These are phyloP conservation scores for Salix purpurea DNA, from an alignment of 345 rosid genomes.

Conservation along the genomic window DNA sequence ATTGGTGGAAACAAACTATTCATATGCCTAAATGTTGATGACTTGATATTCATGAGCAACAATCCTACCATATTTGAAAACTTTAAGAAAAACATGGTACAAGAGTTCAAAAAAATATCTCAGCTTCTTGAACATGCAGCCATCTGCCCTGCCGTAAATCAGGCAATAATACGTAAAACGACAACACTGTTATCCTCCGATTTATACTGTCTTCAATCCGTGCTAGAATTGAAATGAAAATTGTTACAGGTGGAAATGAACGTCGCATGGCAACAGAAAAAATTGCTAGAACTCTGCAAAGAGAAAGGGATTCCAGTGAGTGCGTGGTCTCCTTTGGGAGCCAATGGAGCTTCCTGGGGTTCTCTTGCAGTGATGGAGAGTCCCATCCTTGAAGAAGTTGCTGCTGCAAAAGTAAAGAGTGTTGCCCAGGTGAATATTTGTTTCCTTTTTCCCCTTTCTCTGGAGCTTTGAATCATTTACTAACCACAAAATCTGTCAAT, in stretches of 20 bases:
- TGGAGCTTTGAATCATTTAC: no score
- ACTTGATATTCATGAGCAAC: no score
- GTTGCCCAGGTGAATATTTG: constrained; percentile 26
- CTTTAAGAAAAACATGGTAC: no score
- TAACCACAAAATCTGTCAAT: background rate
- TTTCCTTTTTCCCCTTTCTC: background rate
- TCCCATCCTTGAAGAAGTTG: constrained; percentile 29
- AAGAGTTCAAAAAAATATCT: no score
- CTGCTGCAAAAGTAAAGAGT: constrained; percentile 21
- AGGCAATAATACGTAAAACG: constrained; percentile 13
- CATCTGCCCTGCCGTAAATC: constrained; percentile 37
- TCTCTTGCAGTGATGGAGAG: no score
- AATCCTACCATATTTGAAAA: no score
- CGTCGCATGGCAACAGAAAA: constrained; percentile 33
- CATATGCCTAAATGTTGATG: no score
- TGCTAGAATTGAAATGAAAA: background rate
- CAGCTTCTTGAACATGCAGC: constrained; percentile 21
- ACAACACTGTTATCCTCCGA: background rate
- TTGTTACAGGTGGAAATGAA: constrained; percentile 36
- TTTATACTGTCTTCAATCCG: background rate
- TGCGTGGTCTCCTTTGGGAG: constrained; percentile 39
- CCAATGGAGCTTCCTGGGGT: no score
- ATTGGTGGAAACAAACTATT: no score
- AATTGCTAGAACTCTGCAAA: constrained; percentile 25
- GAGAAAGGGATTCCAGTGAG: constrained; percentile 22